phyloP scores from a whole-genome alignment of 2,329 filamentous ascomycete genomes.

The Penicillium sp. region DNA sequence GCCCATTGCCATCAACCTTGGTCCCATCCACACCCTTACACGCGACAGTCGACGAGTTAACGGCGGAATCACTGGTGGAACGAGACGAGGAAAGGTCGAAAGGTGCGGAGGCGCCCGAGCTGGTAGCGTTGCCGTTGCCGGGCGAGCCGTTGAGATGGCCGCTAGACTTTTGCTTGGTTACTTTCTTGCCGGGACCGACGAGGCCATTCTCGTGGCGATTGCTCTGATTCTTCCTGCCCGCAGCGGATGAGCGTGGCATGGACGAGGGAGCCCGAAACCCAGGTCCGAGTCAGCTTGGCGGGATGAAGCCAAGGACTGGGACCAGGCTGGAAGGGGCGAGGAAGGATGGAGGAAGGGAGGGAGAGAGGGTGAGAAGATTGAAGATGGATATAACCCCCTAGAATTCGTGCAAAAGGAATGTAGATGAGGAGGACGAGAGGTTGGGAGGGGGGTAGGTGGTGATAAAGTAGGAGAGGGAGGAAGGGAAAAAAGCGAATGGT shows the following conservation, averaged over 20 bases:
- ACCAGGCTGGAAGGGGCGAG: conserved; percentile 45
- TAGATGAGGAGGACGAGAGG: conserved; percentile 14
- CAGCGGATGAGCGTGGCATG: conserved; percentile 57
- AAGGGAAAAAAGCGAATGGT: conserved; percentile 15
- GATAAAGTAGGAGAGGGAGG: conserved; percentile 10
- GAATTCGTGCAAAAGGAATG: conserved; percentile 20
- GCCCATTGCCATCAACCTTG: conserved; percentile 45
- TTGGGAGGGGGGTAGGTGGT: conserved; percentile 11
- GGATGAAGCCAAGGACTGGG: conserved; percentile 55
- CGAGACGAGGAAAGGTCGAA: conserved; percentile 49
- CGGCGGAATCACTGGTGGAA: conserved; percentile 45
- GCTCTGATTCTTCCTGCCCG: conserved; percentile 66
- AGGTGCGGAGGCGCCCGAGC: conserved; percentile 45
- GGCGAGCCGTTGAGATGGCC: conserved; percentile 60
- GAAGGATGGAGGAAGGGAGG: conserved; percentile 22
- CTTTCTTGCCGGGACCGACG: conserved; percentile 76
- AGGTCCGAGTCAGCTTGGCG: conserved; percentile 57
- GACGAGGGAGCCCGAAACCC: conserved; percentile 50
- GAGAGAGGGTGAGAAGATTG: conserved; percentile 27
- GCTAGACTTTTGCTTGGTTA: conserved; percentile 64
- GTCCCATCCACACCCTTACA: conserved; percentile 37
- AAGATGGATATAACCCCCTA: conserved; percentile 22
- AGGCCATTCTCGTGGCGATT: conserved; percentile 86
- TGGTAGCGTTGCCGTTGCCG: conserved; percentile 50
- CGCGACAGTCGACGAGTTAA: conserved; percentile 36